Percentiles rank a stretch among this genome's conserved stretches.
Conservation (phyloP, 345 rosid genomes). For the Dipteronia sinensis region DNA sequence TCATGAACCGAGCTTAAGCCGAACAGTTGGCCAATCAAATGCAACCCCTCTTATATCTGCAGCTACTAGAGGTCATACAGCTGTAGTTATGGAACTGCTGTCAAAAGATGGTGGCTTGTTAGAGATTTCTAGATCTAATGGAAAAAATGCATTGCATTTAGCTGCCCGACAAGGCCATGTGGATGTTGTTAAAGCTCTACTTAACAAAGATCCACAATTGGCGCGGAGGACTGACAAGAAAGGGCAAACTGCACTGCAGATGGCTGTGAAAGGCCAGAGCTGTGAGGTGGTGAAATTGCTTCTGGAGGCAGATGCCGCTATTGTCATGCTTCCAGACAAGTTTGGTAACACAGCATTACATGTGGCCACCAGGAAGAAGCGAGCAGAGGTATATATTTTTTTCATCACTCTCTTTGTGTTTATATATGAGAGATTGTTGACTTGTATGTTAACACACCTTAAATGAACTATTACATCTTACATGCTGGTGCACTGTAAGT, state of each 20-base stretch:
- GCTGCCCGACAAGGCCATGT: constrained; percentile 90
- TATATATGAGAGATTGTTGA: neutral
- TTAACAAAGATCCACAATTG: constrained; percentile 75
- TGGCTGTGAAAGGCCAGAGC: constrained; percentile 96
- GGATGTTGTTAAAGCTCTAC: constrained; percentile 73
- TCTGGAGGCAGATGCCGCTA: constrained; percentile 90
- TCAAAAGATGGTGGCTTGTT: constrained; percentile 77
- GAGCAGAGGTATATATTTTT: constrained; percentile 64
- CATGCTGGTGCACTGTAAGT: neutral
- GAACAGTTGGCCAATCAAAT: constrained; percentile 73
- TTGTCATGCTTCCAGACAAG: constrained; percentile 95
- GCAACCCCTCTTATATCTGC: constrained; percentile 91
- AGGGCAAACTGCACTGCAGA: constrained; percentile 94
- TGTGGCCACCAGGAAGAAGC: constrained; percentile 90
- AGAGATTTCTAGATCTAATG: constrained; percentile 75
- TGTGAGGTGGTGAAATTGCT: constrained; percentile 87
- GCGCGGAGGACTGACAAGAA: constrained; percentile 92
- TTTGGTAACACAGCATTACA: constrained; percentile 91
- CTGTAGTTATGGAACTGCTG: constrained; percentile 78
- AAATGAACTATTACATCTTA: constrained; percentile 2
- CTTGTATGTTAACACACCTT: neutral
- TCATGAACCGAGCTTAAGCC: constrained; percentile 79
- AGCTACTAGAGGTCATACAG: constrained; percentile 86
- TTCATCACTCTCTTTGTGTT: neutral
- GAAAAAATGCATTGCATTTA: constrained; percentile 89